Evolutionary conservation across 306 rosid genomes (phyloP).

Genomic region (Quercus agrifolia): DNA sequence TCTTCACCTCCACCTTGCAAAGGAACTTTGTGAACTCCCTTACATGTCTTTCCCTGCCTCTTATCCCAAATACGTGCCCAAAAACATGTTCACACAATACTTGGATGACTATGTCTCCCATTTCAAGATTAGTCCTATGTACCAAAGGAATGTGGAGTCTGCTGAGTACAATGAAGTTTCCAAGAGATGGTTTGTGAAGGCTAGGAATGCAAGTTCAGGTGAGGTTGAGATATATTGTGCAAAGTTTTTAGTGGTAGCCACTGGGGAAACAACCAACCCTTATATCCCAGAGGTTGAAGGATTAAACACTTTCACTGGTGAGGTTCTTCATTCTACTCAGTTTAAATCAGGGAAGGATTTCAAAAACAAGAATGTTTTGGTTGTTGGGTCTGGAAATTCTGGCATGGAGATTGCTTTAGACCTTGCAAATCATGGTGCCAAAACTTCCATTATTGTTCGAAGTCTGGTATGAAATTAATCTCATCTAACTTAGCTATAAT

Average conservation of each 20-base stretch:
- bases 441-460: too few relatives aligned
- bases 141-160: slow-evolving; percentile 34
- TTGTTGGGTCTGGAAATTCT: too few relatives aligned
- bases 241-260: slow-evolving; percentile 62
- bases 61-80: slow-evolving; percentile 22
- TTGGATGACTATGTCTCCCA: slow-evolving; percentile 27
- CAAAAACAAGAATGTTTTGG: too few relatives aligned
- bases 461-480: too few relatives aligned
- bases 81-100: too few relatives aligned
- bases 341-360: too few relatives aligned
- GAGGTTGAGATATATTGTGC: slow-evolving; percentile 40
- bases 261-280: slow-evolving; percentile 45
- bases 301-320: too few relatives aligned
- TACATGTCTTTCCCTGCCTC: slow-evolving; percentile 38
- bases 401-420: too few relatives aligned
- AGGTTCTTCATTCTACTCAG: too few relatives aligned
- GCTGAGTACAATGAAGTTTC: slow-evolving; percentile 28
- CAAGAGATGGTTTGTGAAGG: slow-evolving; percentile 46
- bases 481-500: too few relatives aligned
- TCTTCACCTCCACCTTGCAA: slow-evolving; percentile 48
- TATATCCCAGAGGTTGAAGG: too few relatives aligned
- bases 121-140: slow-evolving; percentile 49
- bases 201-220: slow-evolving; percentile 7
- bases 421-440: too few relatives aligned
- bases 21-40: slow-evolving; percentile 46